phyloP scores from a whole-genome alignment of 2,329 filamentous ascomycete species.

The Aspergillus pseudoterreus region DNA sequence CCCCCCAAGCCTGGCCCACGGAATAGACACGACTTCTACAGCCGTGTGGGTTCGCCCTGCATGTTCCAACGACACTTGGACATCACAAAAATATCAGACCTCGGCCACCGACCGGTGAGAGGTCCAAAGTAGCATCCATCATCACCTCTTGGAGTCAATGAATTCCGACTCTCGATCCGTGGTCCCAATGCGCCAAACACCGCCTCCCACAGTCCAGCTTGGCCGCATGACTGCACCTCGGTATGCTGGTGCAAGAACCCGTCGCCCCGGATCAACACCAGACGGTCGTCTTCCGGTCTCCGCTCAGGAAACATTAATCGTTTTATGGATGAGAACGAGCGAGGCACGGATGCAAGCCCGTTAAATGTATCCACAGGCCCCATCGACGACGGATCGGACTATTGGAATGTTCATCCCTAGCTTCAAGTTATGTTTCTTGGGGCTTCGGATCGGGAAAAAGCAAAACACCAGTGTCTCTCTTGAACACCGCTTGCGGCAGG shows the following conservation, averaged over 20 bases:
- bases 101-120: background rate
- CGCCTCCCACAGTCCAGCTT: background rate
- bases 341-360: background rate
- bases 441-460: conserved; percentile 2
- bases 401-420: conserved; percentile 7
- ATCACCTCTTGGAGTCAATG: background rate
- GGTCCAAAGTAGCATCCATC: background rate
- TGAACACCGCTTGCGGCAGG: conserved; percentile 5
- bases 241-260: background rate
- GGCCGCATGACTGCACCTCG: background rate
- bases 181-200: too few relatives aligned
- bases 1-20: background rate
- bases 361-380: background rate
- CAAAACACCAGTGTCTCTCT: background rate
- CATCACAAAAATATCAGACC: background rate
- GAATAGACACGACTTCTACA: background rate
- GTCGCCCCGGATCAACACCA: background rate
- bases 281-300: background rate
- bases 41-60: too few relatives aligned
- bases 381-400: conserved; percentile 3
- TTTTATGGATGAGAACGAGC: background rate
- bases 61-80: background rate
- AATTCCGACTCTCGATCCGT: background rate
- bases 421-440: background rate
- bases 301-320: background rate